These are phyloP conservation scores for Myxozyma lipomycoides DNA, from an alignment of 805 yeast species.

Conservation along the genomic window DNA sequence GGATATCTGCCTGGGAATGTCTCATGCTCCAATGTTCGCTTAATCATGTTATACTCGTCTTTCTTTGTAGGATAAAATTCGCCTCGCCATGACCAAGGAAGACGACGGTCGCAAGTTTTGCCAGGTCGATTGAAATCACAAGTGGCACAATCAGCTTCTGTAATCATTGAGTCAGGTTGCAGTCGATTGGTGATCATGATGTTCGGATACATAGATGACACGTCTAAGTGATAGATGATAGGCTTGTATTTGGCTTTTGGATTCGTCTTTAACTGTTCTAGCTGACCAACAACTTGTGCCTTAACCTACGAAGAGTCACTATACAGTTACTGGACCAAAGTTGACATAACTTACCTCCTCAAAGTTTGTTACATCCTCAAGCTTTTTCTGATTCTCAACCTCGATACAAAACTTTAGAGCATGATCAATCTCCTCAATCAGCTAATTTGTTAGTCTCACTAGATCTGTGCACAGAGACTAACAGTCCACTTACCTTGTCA, in stretches of 20 bases:
- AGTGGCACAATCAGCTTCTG: slow-evolving; percentile 92
- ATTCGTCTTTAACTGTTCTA: slow-evolving; percentile 55
- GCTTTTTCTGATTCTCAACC: slow-evolving; percentile 67
- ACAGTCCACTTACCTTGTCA: slow-evolving; percentile 48
- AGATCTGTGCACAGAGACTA: background rate
- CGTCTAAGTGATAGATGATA: slow-evolving; percentile 93
- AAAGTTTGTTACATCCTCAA: slow-evolving; percentile 77
- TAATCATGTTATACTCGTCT: slow-evolving; percentile 88
- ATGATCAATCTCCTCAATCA: slow-evolving; percentile 64
- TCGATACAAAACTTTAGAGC: slow-evolving; percentile 80
- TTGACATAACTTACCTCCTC: slow-evolving; percentile 52
- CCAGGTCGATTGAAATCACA: slow-evolving; percentile 97
- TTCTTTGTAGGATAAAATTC: slow-evolving; percentile 87
- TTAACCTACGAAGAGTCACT: slow-evolving; percentile 8
- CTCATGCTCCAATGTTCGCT: slow-evolving; percentile 75
- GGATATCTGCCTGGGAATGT: slow-evolving; percentile 61
- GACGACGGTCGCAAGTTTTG: slow-evolving; percentile 81
- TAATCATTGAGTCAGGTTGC: slow-evolving; percentile 96
- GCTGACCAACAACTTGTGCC: slow-evolving; percentile 50
- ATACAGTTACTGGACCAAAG: too few species aligned
- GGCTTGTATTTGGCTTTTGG: slow-evolving; percentile 76
- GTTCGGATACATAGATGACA: slow-evolving; percentile 98
- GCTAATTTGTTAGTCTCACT: slow-evolving; percentile 2
- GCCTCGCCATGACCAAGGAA: slow-evolving; percentile 99
- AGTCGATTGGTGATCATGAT: slow-evolving; percentile 96